A percentile compares a stretch with the other conserved stretches of the same genome.
phyloP scores from a whole-genome alignment of 208 protist species.

The Acanthamoeba culbertsoni region DNA sequence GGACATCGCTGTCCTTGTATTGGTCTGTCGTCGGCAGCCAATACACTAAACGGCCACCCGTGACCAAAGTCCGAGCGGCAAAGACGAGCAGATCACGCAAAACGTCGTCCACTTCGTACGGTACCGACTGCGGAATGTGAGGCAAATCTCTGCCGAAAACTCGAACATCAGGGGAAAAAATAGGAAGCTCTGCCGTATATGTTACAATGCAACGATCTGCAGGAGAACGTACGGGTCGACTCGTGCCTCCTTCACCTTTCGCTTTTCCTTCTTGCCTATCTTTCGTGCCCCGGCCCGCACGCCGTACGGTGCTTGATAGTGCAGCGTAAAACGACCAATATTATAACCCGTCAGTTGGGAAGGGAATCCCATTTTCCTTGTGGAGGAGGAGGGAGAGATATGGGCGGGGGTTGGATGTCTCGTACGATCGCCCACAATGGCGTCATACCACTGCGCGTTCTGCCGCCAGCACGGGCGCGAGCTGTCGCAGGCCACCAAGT shows the following conservation, averaged over 20 bases:
- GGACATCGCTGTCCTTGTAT: constrained; percentile 90
- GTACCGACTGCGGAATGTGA: constrained; percentile 67
- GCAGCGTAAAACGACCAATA: neutral
- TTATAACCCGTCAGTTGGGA: neutral
- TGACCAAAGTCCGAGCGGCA: constrained; percentile 87
- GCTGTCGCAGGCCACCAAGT: constrained; percentile 89
- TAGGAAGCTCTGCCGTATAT: neutral
- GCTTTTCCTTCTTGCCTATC: constrained; percentile 68
- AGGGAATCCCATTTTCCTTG: constrained; percentile 73
- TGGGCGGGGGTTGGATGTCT: constrained; percentile 70
- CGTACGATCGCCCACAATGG: constrained; percentile 91
- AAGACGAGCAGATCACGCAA: constrained; percentile 91
- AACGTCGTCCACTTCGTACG: constrained; percentile 81
- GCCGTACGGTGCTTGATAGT: constrained; percentile 72
- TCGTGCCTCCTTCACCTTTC: constrained; percentile 41
- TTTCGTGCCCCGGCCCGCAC: constrained; percentile 73
- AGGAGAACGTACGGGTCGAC: constrained; percentile 23
- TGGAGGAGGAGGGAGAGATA: constrained; percentile 78
- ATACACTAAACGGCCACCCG: constrained; percentile 90
- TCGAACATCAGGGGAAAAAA: neutral
- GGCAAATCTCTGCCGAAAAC: neutral
- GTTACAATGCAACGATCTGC: neutral
- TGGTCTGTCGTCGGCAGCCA: constrained; percentile 93
- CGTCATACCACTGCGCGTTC: constrained; percentile 86
- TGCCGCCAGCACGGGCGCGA: constrained; percentile 62